A percentile compares a stretch with the other conserved stretches of the same genome.
Conservation (phyloP, 2,329 filamentous ascomycete species). For the Dryadomyces quercus-mongolicae region DNA sequence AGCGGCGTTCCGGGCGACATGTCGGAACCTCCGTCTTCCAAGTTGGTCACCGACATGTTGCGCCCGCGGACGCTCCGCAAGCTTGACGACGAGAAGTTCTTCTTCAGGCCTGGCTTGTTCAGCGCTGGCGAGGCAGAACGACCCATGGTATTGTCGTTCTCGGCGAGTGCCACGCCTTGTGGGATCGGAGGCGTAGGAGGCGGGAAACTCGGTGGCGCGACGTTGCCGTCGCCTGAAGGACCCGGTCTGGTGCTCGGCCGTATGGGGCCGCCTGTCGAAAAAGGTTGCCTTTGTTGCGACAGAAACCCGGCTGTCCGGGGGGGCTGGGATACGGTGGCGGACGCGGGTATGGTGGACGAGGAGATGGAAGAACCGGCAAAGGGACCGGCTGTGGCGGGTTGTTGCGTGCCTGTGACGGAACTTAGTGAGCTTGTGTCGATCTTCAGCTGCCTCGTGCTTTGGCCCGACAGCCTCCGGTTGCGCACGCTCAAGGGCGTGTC, state of each 20-base stretch:
- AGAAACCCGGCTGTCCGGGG: conserved; percentile 23
- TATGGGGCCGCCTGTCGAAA: conserved; percentile 22
- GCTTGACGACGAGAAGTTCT: conserved; percentile 61
- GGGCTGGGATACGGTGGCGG: conserved; percentile 11
- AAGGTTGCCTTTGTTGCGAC: conserved; percentile 28
- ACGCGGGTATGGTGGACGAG: not conserved
- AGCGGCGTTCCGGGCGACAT: conserved; percentile 63
- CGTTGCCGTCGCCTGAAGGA: conserved; percentile 3
- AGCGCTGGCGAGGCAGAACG: conserved; percentile 41
- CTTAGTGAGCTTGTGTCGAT: conserved; percentile 59
- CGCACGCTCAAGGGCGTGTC: conserved; percentile 41
- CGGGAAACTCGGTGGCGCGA: conserved; percentile 17
- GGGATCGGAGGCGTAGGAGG: conserved; percentile 23
- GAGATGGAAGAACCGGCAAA: not conserved
- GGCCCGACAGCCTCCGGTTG: conserved; percentile 66
- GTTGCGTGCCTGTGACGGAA: conserved; percentile 11
- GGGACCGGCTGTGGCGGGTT: not conserved
- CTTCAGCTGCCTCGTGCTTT: conserved; percentile 71
- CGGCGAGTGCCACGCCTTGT: conserved; percentile 12
- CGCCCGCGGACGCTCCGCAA: conserved; percentile 60
- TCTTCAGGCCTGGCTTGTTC: conserved; percentile 35
- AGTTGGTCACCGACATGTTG: conserved; percentile 55
- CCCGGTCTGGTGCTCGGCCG: conserved; percentile 15
- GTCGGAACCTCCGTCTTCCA: conserved; percentile 47
- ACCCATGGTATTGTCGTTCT: conserved; percentile 13